phyloP scores from a whole-genome alignment of 768 basidiomycete genomes.

The Pulveroboletus sp. region DNA sequence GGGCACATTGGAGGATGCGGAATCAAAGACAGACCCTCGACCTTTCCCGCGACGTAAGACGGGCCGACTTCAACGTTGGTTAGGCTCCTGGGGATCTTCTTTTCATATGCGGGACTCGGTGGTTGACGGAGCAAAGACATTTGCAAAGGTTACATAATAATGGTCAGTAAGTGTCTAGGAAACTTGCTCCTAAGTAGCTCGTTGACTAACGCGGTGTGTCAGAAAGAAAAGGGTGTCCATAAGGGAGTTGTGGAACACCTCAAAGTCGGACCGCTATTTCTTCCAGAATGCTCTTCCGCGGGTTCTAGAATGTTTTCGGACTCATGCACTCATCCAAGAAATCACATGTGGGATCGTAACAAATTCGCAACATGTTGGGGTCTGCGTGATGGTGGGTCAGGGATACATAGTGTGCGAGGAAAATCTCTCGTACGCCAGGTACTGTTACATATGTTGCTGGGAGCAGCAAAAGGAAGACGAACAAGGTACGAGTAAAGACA shows the following conservation, averaged over 20 bases:
- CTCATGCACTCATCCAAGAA: neutral
- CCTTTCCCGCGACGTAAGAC: too few species aligned
- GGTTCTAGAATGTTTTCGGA: slow-evolving; percentile 8
- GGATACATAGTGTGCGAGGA: slow-evolving; percentile 19
- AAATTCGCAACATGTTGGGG: slow-evolving; percentile 3
- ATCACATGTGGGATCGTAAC: slow-evolving; percentile 2
- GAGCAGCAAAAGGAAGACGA: slow-evolving; percentile 6
- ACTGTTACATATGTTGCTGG: slow-evolving; percentile 30
- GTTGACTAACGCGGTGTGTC: neutral
- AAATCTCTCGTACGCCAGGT: slow-evolving; percentile 30
- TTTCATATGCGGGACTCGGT: too few species aligned
- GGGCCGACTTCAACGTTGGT: too few species aligned
- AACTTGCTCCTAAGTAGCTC: too few species aligned
- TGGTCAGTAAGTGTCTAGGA: too few species aligned
- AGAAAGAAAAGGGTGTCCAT: neutral
- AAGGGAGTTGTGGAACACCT: too few species aligned
- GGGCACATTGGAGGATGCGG: too few species aligned
- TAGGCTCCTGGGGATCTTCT: too few species aligned
- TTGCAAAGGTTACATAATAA: too few species aligned
- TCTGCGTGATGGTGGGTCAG: slow-evolving; percentile 2
- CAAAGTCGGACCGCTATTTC: too few species aligned
- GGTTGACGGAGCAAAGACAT: too few species aligned
- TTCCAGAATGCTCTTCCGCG: neutral
- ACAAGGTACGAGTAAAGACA: slow-evolving; percentile 9
- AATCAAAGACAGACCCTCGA: too few species aligned